These are phyloP conservation scores for Ceratobasidium papillatum DNA, from an alignment of 1,284 basidiomycete genomes.

Conservation along the genomic window DNA sequence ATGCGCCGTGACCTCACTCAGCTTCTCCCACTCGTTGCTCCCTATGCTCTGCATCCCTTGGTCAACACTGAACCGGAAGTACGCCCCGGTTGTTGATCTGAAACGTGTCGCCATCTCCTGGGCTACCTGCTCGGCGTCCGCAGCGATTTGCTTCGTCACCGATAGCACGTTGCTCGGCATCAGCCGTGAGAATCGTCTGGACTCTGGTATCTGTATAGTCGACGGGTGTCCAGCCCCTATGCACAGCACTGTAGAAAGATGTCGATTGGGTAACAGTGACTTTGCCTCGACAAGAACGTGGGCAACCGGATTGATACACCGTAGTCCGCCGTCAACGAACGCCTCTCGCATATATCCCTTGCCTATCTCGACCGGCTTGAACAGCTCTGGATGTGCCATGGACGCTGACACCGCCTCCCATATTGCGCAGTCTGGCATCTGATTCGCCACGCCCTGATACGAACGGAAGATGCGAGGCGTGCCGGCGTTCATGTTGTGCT, in stretches of 20 bases:
- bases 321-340: not conserved
- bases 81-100: not conserved
- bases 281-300: not conserved
- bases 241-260: not conserved
- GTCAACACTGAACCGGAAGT: slow-evolving; percentile 15
- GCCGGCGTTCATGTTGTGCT: too few species aligned
- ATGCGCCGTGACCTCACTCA: not conserved
- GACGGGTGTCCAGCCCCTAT: not conserved
- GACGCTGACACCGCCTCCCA: too few species aligned
- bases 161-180: not conserved
- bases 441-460: too few species aligned
- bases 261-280: not conserved
- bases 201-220: not conserved
- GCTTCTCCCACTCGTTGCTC: not conserved
- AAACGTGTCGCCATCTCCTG: slow-evolving; percentile 1
- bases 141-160: not conserved
- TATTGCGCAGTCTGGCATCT: too few species aligned
- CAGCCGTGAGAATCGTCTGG: not conserved
- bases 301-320: not conserved
- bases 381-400: too few species aligned
- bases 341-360: not conserved
- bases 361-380: too few species aligned
- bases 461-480: too few species aligned
- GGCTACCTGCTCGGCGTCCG: not conserved
- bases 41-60: not conserved